Evolutionary conservation across 306 rosid species (phyloP), one percentile per base, ranked within the genome.

Genomic region (Prunus mongolica): DNA sequence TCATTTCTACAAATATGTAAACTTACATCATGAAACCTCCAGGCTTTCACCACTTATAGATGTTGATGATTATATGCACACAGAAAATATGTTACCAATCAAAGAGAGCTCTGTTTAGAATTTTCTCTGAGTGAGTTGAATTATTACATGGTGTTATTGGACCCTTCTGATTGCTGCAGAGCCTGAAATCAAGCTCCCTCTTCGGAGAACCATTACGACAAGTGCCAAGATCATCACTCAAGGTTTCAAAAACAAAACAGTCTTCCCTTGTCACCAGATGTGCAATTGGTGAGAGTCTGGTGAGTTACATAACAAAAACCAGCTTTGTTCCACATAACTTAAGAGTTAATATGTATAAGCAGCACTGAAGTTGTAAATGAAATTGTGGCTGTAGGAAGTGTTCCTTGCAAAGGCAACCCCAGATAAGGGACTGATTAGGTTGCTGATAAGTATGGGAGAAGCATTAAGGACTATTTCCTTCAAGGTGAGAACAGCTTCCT

Each of bases 401-500:
- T 96, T 96, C 75, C 92, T 96, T 38, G 61, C 90, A 0, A 93
- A 91, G 79, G 96, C 98, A 67, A 96, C 98, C 6, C 88, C 93
- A 1, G 98, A 96, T 81, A 96, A 92, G 87, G 98, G 91, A 18
- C 69, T 96, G 79, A 87, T 90, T 72, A 82, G 97, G 82, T 85
- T 96, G 98, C 41, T 96, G 90, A 58, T 77, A 75, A 88, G 89
- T 69, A 91, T 96, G 98, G 99, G 99, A 68, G 98, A 93, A 83
- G 97, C 99, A 51, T 51, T 96, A 16, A 93, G 98, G 81, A 93
- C 98, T 58, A 96, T 93, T 78, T 85, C 99, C 80, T 96, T 91
- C 85, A 96, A 96, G 90, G 99, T 96, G 77, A 96, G 89, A 82
- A 96, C 99, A 14, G 99, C 99, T 83, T 86, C 99, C 56, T 96